Base-by-base conservation (phyloP, 176 grass and related monocot genomes). In the Musa schizocarpa region DNA sequence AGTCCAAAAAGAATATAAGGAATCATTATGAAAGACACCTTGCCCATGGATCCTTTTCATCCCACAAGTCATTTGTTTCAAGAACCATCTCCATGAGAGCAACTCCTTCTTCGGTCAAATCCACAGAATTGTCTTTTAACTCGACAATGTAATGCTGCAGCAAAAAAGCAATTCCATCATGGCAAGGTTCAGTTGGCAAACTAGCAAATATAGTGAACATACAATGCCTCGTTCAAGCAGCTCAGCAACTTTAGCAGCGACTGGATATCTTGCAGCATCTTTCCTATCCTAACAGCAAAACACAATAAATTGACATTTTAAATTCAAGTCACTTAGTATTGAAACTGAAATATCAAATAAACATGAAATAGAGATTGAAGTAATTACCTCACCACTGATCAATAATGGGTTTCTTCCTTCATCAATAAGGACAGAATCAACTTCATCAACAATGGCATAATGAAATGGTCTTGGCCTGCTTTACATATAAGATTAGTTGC, bases 361-460 rank as follows among this genome's bases (percentile, higher is more conserved):
- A 12, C 22, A 54, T 24, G 20, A 27, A 11, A 77, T 77, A 20
- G 34, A 82, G 55, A 64, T 24, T 77, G 67, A 19, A 63, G 63
- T 68, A 69, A 86, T 59, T 87, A 98, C 94, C 88, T 98, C 94
- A 87, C 90, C 86, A 56, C 94, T 98, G 75, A 98, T 98, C 53
- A 98, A 81, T 72, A 98, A 81, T 73, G 94, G 94, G 74, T 93
- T 98, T 74, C 94, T 98, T 78, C 94, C 94, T 76, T 98, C 94
- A 8, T 98, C 94, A 78, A 93, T 91, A 82, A 98, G 90, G 61
- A 93, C 94, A 0, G 90, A 98, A 51, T 98, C 94, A 69, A 98
- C 90, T 88, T 98, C 94, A 85, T 93, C 94, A 79, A 98, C 84
- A 75, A 98, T 93, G 78, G 94, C 88, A 81, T 93, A 98, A 84